Percentiles rank a stretch among this genome's conserved stretches.
Conservation (phyloP, 371 early-diverging fungal species). For the Ecytonucleospora hepatopenaei region DNA sequence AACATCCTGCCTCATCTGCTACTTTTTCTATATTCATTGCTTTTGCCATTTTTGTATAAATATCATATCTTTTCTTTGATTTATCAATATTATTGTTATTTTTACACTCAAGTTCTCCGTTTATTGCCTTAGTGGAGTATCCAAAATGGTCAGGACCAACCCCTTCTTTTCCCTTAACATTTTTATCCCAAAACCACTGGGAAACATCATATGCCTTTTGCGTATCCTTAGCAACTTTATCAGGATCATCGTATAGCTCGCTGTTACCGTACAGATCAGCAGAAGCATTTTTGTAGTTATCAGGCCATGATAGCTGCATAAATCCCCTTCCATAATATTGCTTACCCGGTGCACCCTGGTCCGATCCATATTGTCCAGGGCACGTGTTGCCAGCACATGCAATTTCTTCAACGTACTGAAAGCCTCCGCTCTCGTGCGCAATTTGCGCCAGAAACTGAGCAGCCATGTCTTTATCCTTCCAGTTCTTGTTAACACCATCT, state of each 20-base stretch:
- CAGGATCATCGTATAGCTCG: slow-evolving; percentile 53
- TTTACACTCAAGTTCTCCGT: slow-evolving; percentile 56
- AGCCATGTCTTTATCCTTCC: slow-evolving; percentile 37
- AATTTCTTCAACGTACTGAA: slow-evolving; percentile 52
- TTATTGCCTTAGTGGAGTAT: slow-evolving; percentile 57
- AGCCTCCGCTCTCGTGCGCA: slow-evolving; percentile 56
- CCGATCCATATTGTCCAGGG: slow-evolving; percentile 49
- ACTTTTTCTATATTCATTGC: slow-evolving; percentile 41
- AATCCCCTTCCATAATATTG: slow-evolving; percentile 57
- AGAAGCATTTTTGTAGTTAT: slow-evolving; percentile 55
- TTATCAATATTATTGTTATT: slow-evolving; percentile 37
- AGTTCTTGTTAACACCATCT: slow-evolving; percentile 34
- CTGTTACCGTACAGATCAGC: slow-evolving; percentile 49
- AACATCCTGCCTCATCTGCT: slow-evolving; percentile 54
- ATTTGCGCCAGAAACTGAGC: slow-evolving; percentile 57
- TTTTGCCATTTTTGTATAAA: slow-evolving; percentile 51
- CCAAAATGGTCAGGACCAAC: slow-evolving; percentile 51
- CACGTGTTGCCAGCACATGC: slow-evolving; percentile 50
- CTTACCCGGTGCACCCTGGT: slow-evolving; percentile 52
- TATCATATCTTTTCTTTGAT: slow-evolving; percentile 48
- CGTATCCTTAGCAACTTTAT: slow-evolving; percentile 50
- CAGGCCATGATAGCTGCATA: slow-evolving; percentile 57
- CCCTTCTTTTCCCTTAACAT: slow-evolving; percentile 45
- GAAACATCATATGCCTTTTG: slow-evolving; percentile 48
- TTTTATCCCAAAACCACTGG: slow-evolving; percentile 56